Base-by-base conservation (phyloP, 2,329 filamentous ascomycete genomes). In the Pseudogymnoascus sp. region DNA sequence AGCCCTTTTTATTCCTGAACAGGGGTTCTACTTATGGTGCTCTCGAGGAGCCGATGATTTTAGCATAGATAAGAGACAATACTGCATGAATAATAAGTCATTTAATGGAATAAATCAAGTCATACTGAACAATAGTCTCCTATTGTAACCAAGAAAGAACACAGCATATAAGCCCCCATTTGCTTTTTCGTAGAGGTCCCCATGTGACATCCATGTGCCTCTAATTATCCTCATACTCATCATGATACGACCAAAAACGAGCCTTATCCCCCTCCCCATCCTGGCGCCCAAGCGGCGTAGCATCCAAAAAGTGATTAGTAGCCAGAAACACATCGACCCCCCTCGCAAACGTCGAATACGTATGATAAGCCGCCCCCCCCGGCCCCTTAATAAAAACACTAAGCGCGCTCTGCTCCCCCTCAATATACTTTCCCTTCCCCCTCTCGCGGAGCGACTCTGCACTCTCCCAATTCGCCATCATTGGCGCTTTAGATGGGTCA, bases 281-380 rank as follows among this genome's bases (percentile, higher is more conserved):
- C 63, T 73, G 72, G 56, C 73, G 72, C 1, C 75, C 74, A 35
- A 75, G 65, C 4, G 75, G 74, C 21, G 72, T 76, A 64, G 75
- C 64, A 62, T 75, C 75, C 19, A 75, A 67, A 44, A 76, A 59
- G 33, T 66, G 65, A 66, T 76, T 38, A 2, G 72, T 75, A 1
- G 68, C 65, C 50, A 75, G 63, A 1, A 75, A 50, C 26, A 67
- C 67, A 59, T 76, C 74, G 2, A 70, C 64, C 13, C 75, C 75
- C 29, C 74, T 69, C 5, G 66, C 68, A 67, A 71, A 75, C 1
- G 69, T 68, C 26, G 72, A 75, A 64, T 78, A 78, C 2, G 74
- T 76, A 66, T 78, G 74, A 62, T 74, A 77, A 2, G 77, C 64
- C 2, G 72, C 68, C 0, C 70, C 71, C 3, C 68, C 70, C 4